Evolutionary conservation across 129 eudicot genomes (phyloP).

Genomic region (Erigeron canadensis): DNA sequence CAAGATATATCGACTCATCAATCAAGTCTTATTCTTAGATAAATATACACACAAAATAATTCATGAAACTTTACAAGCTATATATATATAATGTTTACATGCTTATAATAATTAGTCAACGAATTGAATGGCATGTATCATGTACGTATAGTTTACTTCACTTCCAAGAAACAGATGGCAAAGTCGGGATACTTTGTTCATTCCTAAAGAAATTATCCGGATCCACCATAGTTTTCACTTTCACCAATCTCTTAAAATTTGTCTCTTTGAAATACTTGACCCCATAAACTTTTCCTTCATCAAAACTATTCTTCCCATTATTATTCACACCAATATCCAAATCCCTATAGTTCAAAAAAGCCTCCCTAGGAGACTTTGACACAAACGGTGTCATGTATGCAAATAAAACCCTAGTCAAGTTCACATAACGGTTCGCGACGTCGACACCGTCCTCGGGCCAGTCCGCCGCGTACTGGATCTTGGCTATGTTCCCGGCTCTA

Average conservation of each 20-base stretch:
- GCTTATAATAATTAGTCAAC: no score
- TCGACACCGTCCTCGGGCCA: conserved; percentile 32
- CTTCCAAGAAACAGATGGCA: conserved; percentile 32
- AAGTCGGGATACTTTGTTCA: conserved; percentile 37
- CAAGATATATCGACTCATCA: no score
- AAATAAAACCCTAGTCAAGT: conserved; percentile 30
- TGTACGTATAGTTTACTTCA: conserved; percentile 19
- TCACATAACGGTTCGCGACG: neutral
- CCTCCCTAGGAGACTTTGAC: conserved; percentile 40
- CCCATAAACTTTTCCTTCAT: conserved; percentile 32
- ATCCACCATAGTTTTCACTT: conserved; percentile 40
- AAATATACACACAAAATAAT: no score
- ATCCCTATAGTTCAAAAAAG: conserved; percentile 41
- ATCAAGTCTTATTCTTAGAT: no score
- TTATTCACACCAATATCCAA: conserved; percentile 38
- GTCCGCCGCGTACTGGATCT: conserved; percentile 33
- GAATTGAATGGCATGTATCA: neutral
- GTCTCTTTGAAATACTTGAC: conserved; percentile 29
- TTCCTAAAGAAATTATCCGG: conserved; percentile 38
- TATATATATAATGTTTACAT: no score
- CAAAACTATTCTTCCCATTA: conserved; percentile 30
- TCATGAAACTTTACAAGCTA: no score
- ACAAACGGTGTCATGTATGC: conserved; percentile 40
- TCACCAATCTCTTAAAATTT: conserved; percentile 32
- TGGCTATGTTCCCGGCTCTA: conserved; percentile 51